These are phyloP conservation scores for Russula vinacea DNA, from an alignment of 768 basidiomycete genomes.

Conservation along the genomic window DNA sequence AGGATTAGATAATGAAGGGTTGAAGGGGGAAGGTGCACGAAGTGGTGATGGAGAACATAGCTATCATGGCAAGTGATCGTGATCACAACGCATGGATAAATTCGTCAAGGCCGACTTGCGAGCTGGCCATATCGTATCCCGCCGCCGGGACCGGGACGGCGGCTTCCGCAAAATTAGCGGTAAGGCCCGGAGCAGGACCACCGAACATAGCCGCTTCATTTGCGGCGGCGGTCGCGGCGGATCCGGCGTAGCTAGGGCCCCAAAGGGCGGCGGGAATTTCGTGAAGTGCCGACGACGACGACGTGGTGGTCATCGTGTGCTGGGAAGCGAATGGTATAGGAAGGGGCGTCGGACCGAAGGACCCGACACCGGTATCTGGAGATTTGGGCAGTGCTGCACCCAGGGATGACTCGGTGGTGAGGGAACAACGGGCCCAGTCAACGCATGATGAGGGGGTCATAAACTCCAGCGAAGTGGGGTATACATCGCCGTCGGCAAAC, in stretches of 20 bases:
- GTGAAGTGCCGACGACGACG: slow-evolving; percentile 7
- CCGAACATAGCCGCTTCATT: slow-evolving; percentile 10
- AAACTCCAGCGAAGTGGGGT: slow-evolving; percentile 21
- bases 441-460: slow-evolving; percentile 10
- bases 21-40: neutral
- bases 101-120: slow-evolving; percentile 23
- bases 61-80: neutral
- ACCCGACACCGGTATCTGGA: slow-evolving; percentile 14
- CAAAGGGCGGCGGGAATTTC: slow-evolving; percentile 23
- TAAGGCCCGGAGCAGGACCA: neutral
- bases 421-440: slow-evolving; percentile 17
- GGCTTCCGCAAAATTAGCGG: slow-evolving; percentile 3
- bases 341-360: slow-evolving; percentile 14
- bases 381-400: slow-evolving; percentile 7
- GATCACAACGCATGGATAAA: slow-evolving; percentile 18
- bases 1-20: neutral
- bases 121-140: slow-evolving; percentile 18
- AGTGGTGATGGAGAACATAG: neutral
- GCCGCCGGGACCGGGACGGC: neutral
- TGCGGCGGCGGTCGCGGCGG: slow-evolving; percentile 4
- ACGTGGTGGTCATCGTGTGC: neutral
- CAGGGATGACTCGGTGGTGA: slow-evolving; percentile 12
- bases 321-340: slow-evolving; percentile 24
- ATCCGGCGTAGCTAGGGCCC: slow-evolving; percentile 11
- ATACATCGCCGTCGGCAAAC: slow-evolving; percentile 20